A percentile compares a stretch with the other conserved stretches of the same genome.
Evolutionary conservation across 2,329 filamentous ascomycete genomes (phyloP).

Genomic region (Talaromyces sp.): DNA sequence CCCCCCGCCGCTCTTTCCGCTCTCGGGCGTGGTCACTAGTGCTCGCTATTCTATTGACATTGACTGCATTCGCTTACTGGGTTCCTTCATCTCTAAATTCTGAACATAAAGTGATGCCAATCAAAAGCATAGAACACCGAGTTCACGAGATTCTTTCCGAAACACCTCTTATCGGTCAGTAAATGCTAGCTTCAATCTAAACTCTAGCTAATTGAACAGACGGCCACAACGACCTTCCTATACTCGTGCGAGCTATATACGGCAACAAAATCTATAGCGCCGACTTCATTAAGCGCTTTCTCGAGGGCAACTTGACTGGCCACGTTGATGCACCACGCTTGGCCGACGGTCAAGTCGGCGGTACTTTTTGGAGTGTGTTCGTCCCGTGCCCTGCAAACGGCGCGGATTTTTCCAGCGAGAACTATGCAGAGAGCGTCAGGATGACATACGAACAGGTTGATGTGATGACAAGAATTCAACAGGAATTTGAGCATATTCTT

Average conservation of each 20-base stretch:
- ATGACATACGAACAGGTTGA: constrained; percentile 38
- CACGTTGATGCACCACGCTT: constrained; percentile 81
- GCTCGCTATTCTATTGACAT: constrained; percentile 9
- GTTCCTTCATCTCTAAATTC: neutral
- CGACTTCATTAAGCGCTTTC: constrained; percentile 72
- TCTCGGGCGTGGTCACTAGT: constrained; percentile 6
- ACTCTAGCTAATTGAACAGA: constrained; percentile 52
- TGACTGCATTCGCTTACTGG: constrained; percentile 9
- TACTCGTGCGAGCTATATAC: constrained; percentile 63
- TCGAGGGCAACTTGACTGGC: constrained; percentile 61
- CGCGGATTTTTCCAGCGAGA: constrained; percentile 69
- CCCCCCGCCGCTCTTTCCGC: constrained; percentile 1
- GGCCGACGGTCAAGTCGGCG: constrained; percentile 62
- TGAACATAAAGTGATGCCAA: constrained; percentile 1
- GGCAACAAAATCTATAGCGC: constrained; percentile 73
- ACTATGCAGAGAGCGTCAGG: constrained; percentile 57
- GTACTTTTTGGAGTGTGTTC: constrained; percentile 91
- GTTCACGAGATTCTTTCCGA: constrained; percentile 44
- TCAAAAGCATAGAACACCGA: constrained; percentile 33
- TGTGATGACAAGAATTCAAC: constrained; percentile 33
- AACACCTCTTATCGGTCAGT: constrained; percentile 49
- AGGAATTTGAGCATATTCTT: constrained; percentile 47
- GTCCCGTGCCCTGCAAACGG: constrained; percentile 71
- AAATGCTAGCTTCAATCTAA: neutral
- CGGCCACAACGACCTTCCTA: constrained; percentile 84